Base-by-base conservation (phyloP, 176 grass and related monocot species). In the Cenchrus fungigraminus region DNA sequence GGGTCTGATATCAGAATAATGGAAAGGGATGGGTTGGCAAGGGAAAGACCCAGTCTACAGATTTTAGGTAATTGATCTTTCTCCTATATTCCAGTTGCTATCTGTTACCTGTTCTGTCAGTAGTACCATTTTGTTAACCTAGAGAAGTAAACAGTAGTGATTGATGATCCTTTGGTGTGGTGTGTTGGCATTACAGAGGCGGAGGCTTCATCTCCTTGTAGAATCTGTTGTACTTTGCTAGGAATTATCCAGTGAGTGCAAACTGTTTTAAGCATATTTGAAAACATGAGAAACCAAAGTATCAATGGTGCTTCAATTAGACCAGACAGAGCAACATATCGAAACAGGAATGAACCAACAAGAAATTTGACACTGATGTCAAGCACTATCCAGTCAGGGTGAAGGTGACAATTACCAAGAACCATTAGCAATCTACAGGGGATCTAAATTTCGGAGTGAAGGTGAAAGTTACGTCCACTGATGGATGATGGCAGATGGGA, bases 21-120 rank as follows among this genome's bases (percentile, higher is more conserved):
- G 97, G 97, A 99, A 99, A 81, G 97, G 97, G 81, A 99, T 99
- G 97, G 97, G 97, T 59, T 99, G 97, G 97, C 97, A 99, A 92
- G 97, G 97, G 32, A 92, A 93, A 87, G 93, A 99, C 74, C 97
- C 97, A 79, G 25, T 99, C 97, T 25, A 97, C 97, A 67, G 97
- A 99, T 90, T 99, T 99, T 82, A 94, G 97, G 97, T 94, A 81
- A n/a, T 29, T n/a, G 3, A 22, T 69, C 37, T 64, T 64, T 64
- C 19, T 71, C 16, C 5, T 63, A 10, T 44, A 8, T 81, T 71
- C 13, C 71, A 68, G 25, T 47, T 74, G 45, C 15, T 87, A 55
- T 11, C 4, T 62, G 54, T 25, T 90, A 55, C 64, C 12, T 22
- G 43, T 56, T 66, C 34, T 66, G 5, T 54, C 6, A 79, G 49